Base-by-base conservation (phyloP, 2,329 filamentous ascomycete genomes). In the Phialophora chinensis region DNA sequence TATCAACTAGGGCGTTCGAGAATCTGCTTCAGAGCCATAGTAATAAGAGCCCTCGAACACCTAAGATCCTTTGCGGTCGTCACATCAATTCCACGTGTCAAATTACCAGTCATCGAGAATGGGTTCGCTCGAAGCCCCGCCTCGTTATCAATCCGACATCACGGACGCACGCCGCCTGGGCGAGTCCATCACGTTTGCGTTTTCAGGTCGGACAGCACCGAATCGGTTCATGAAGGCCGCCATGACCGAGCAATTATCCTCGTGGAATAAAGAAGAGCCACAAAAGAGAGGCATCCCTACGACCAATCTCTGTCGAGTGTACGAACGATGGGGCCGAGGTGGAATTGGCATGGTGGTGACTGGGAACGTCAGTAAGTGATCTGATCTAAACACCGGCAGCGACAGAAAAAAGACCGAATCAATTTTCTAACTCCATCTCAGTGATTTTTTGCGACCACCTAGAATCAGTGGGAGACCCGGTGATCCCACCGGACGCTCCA, bases 151-250 rank as follows among this genome's bases (percentile, higher is more conserved):
- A 27, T 56, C 53, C 14, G 53, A 56, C 17, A 35, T 56, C 23
- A n/a, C 31, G 4, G 53, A 56, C 20, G 14, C 53, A 5, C 14
- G 17, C 8, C 53, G 20, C 12, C 53, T 56, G 3, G 53, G 53
- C 8, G 53, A 56, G 10, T 27, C 53, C 12, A 5, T 56, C 12
- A 17, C 27, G 10, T 56, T 56, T 75, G 55, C 38, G 35, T 85
- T 86, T 75, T 84, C 83, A 50, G 81, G 83, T 60, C 81, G 79
- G 63, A 84, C 82, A 1, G 87, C 88, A 1, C 84, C 83, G 49
- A 91, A 90, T 74, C 82, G 87, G 20, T 88, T 90, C 73, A 76
- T 90, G 69, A 91, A 91, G 75, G 87, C 80, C 6, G 85, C 89
- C 49, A 90, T 91, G 88, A 86, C 85, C 1, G 89, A 91, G 75